Percentiles rank a stretch among this genome's conserved stretches.
Conservation (phyloP, 2,329 filamentous ascomycete genomes). For the Trichoderma semiorbis region DNA sequence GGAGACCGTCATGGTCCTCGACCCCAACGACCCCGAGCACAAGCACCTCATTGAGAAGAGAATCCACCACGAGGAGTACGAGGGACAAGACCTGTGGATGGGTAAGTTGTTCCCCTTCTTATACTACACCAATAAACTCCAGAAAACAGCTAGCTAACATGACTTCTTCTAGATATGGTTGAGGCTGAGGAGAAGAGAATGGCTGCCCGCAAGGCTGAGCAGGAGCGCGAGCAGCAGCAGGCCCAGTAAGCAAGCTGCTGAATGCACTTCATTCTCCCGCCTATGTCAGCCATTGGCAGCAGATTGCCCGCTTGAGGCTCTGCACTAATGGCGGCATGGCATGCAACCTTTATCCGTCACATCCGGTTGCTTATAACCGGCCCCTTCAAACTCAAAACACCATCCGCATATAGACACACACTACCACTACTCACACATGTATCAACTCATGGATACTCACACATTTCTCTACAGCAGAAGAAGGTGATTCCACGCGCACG, state of each 20-base stretch:
- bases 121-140: background rate
- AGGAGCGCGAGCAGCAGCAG: constrained; percentile 15
- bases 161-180: constrained; percentile 64
- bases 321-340: constrained; percentile 2
- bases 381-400: background rate
- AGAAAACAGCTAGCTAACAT: constrained; percentile 14
- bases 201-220: constrained; percentile 37
- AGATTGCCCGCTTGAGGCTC: background rate
- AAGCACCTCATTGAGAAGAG: constrained; percentile 82
- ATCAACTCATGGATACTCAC: constrained; percentile 1
- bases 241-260: constrained; percentile 17
- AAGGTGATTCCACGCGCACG: background rate
- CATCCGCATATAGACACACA: background rate
- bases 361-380: constrained; percentile 1
- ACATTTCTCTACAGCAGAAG: background rate
- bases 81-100: constrained; percentile 91
- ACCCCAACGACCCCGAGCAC: constrained; percentile 78
- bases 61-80: constrained; percentile 82
- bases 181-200: constrained; percentile 69
- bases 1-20: constrained; percentile 79
- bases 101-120: constrained; percentile 45
- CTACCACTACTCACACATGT: background rate
- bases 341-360: background rate
- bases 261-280: constrained; percentile 1
- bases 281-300: background rate